Evolutionary conservation across 73 alveolate species (phyloP).

Genomic region (Breviolum minutum): DNA sequence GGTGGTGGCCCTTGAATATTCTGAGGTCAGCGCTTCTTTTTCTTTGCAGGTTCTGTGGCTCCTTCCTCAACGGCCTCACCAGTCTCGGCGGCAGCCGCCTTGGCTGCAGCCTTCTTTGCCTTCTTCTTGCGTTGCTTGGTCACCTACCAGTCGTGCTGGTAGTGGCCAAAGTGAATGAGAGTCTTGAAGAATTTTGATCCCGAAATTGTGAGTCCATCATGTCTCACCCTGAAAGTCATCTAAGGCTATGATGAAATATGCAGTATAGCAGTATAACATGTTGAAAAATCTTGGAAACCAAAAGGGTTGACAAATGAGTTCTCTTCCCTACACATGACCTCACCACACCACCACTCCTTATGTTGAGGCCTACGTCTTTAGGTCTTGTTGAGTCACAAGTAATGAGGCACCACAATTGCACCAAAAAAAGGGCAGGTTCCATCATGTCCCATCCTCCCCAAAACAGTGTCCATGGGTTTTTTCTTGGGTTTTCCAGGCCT

Average conservation of each 20-base stretch:
- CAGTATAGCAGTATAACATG: neutral
- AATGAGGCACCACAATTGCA: neutral
- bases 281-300: too few species aligned
- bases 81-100: conserved; percentile 29
- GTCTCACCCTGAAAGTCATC: neutral
- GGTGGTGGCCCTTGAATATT: too few species aligned
- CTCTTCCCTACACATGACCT: too few species aligned
- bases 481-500: neutral
- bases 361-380: too few species aligned
- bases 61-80: conserved; percentile 87
- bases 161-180: neutral
- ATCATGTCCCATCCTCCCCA: neutral
- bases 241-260: neutral
- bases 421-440: neutral
- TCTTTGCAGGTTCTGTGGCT: conserved; percentile 35
- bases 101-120: conserved; percentile 82
- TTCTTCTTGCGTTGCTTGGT: conserved; percentile 86
- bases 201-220: neutral
- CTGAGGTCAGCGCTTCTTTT: neutral
- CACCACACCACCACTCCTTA: too few species aligned
- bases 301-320: too few species aligned
- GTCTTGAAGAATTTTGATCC: too few species aligned
- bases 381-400: too few species aligned
- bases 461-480: too few species aligned
- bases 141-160: neutral